Evolutionary conservation across 805 yeast genomes (phyloP).

Genomic region (Lachancea kluyveri): DNA sequence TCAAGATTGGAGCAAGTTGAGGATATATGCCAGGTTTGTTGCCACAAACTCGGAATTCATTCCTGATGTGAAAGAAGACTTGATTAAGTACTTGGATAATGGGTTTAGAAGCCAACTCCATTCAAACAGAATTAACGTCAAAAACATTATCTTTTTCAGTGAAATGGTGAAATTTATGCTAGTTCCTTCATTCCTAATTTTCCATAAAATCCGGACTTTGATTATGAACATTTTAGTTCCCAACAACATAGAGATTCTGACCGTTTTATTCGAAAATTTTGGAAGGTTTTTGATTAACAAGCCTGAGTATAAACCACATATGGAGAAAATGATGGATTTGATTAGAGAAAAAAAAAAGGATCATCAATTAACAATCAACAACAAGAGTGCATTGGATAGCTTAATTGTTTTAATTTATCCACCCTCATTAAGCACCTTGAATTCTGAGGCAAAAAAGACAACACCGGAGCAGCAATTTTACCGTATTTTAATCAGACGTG

Average conservation of each 20-base stretch:
- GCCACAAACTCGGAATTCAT: constrained; percentile 49
- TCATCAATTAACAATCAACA: constrained; percentile 44
- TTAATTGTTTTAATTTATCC: constrained; percentile 52
- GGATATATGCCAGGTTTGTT: constrained; percentile 58
- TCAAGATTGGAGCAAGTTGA: constrained; percentile 39
- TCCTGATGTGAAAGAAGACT: constrained; percentile 44
- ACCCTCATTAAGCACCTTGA: constrained; percentile 37
- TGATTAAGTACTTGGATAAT: constrained; percentile 49
- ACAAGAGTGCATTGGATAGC: constrained; percentile 53
- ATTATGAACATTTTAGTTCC: constrained; percentile 46
- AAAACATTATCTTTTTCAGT: constrained; percentile 54
- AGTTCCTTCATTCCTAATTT: constrained; percentile 62
- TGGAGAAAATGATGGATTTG: constrained; percentile 56
- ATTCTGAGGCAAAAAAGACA: constrained; percentile 19
- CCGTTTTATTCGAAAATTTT: constrained; percentile 65
- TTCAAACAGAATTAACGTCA: constrained; percentile 45
- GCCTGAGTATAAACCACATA: constrained; percentile 50
- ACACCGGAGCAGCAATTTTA: constrained; percentile 45
- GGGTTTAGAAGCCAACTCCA: constrained; percentile 58
- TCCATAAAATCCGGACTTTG: constrained; percentile 64
- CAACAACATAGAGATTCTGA: constrained; percentile 61
- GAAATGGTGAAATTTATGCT: constrained; percentile 75
- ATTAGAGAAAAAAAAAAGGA: constrained; percentile 45
- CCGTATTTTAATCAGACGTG: constrained; percentile 44
- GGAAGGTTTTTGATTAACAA: constrained; percentile 58